Base-by-base conservation (phyloP, 108 stramenopile genomes). In the Bacterosira constricta region DNA sequence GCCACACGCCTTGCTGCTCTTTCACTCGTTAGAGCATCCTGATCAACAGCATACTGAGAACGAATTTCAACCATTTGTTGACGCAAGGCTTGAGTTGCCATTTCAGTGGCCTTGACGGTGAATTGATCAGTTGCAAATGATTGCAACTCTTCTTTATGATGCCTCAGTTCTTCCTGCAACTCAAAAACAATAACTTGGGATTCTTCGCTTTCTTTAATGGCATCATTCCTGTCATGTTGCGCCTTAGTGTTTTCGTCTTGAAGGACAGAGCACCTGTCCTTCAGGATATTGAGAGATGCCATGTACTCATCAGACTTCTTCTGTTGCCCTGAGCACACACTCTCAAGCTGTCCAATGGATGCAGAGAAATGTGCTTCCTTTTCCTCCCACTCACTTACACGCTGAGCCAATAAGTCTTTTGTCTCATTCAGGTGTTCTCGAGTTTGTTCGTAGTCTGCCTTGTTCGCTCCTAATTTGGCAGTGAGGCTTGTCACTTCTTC, bases 81-180 rank as follows among this genome's bases (percentile, higher is more conserved):
- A 29, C 89, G 80, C 29, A 93, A 77, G 21, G 87, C 86, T 18
- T 83, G 55, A 4, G 87, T 71, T 13, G 88, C 88, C 21, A 71
- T 71, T 75, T 88, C 89, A 4, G 79, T 83, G 17, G 90, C 92
- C 51, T 78, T 83, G 8, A 76, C 84, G 32, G 87, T 79, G n/a
- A 86, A 70, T 68, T 84, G 86, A 68, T 93, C 88, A 13, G 90
- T 93, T 0, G 89, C 60, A 63, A 73, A 80, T 26, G 88, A 69
- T 55, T 86, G 90, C 21, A 93, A 41, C 42, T 83, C 79, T 38
- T 83, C 82, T 34, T 86, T 86, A 2, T 86, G 77, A 66, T 82
- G 73, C 3, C 79, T 59, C 17, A 90, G 69, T 61, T 90, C 90
- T 45, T 87, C 84, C 57, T 88, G 75, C 23, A 90, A 35, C 52